Evolutionary conservation across 1,139 yeast species (phyloP).

Genomic region (Geotrichum carabidarum): DNA sequence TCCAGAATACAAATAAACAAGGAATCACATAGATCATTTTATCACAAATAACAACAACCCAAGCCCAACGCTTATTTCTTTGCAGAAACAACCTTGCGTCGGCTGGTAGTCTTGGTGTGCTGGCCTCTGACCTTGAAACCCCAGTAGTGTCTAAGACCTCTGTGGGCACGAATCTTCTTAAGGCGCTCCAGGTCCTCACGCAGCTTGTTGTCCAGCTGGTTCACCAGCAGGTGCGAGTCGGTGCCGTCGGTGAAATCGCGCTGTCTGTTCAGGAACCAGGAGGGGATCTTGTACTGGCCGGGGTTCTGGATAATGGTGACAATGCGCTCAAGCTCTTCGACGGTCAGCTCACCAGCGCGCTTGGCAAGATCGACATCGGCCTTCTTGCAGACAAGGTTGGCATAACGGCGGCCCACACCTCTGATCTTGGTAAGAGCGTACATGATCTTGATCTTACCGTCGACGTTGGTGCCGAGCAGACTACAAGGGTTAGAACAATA

Average conservation of each 20-base stretch:
- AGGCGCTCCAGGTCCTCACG: constrained; percentile 99
- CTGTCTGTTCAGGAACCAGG: constrained; percentile 99
- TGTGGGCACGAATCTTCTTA: constrained; percentile 99
- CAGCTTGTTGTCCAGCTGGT: constrained; percentile 97
- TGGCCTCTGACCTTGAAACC: constrained; percentile 93
- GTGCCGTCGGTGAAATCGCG: constrained; percentile 97
- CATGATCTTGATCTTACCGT: constrained; percentile 99
- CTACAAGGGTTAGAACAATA: constrained; percentile 39
- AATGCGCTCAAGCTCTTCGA: constrained; percentile 99
- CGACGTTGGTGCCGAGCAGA: constrained; percentile 99
- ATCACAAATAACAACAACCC: neutral
- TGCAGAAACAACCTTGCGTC: constrained; percentile 56
- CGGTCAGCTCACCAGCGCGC: constrained; percentile 99
- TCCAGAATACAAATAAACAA: constrained; percentile 11
- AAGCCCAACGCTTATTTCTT: constrained; percentile 32
- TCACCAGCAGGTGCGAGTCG: constrained; percentile 98
- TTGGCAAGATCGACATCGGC: constrained; percentile 97
- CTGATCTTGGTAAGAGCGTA: constrained; percentile 99
- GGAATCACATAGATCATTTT: constrained; percentile 6
- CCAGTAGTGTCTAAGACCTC: constrained; percentile 99
- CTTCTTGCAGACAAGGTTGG: constrained; percentile 99
- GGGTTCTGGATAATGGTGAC: constrained; percentile 99
- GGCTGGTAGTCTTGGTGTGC: constrained; percentile 99
- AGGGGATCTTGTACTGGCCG: constrained; percentile 97
- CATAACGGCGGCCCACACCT: constrained; percentile 99